Conservation (phyloP, 1,139 yeast genomes). For the Meyerozyma sp. region DNA sequence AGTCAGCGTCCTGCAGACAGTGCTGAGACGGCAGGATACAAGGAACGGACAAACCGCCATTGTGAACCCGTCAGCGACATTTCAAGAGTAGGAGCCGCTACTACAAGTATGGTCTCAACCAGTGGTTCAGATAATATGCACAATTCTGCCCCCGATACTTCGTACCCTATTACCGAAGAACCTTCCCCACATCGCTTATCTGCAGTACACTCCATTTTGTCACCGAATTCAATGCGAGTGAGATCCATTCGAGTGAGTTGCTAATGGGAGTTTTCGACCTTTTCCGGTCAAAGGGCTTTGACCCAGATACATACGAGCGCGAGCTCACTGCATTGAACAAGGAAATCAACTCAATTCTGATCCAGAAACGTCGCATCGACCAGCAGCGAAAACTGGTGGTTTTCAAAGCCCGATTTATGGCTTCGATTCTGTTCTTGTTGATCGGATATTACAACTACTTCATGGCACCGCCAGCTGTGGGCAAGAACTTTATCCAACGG, state of each 20-base stretch:
- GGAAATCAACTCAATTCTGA: constrained; percentile 31
- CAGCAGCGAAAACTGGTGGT: constrained; percentile 11
- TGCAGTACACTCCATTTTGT: not conserved
- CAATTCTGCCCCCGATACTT: too few species aligned
- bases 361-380: constrained; percentile 19
- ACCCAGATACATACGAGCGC: constrained; percentile 47
- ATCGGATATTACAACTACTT: constrained; percentile 22
- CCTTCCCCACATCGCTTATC: not conserved
- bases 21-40: too few species aligned
- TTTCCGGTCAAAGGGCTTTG: constrained; percentile 35
- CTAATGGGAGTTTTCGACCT: constrained; percentile 25
- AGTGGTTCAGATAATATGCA: too few species aligned
- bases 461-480: constrained; percentile 14
- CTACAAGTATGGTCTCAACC: too few species aligned
- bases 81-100: too few species aligned
- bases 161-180: not conserved
- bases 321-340: constrained; percentile 41
- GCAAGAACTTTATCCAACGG: constrained; percentile 16
- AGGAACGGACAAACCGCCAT: too few species aligned
- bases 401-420: constrained; percentile 14
- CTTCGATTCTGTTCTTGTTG: constrained; percentile 26
- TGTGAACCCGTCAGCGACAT: too few species aligned
- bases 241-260: not conserved
- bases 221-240: not conserved
- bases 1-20: not conserved